A percentile compares a stretch with the other conserved stretches of the same genome.
Conservation (phyloP, 345 rosid species). For the Eucalyptus tenuipes region DNA sequence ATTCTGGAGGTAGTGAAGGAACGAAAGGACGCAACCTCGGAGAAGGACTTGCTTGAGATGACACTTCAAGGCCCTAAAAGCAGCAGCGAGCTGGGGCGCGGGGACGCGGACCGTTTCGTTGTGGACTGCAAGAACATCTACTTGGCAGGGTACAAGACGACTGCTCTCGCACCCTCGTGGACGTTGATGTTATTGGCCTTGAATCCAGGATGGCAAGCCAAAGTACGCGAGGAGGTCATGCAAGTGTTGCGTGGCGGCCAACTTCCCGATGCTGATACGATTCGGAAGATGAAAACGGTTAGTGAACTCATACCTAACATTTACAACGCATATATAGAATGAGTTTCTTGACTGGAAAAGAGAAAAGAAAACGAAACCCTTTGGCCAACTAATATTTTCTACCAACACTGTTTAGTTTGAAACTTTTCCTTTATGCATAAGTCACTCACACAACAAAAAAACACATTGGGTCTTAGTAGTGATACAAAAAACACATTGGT, state of each 20-base stretch:
- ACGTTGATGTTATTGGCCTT: slow-evolving; percentile 13
- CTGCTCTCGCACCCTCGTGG: slow-evolving; percentile 21
- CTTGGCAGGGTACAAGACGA: slow-evolving; percentile 35
- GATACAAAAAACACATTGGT: too few relatives aligned
- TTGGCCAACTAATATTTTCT: too few relatives aligned
- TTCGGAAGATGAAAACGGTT: slow-evolving; percentile 1
- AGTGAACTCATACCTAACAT: not conserved
- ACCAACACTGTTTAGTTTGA: not conserved
- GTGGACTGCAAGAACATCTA: slow-evolving; percentile 36
- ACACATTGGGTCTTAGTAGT: not conserved
- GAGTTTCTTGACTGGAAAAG: too few relatives aligned
- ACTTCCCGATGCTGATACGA: not conserved
- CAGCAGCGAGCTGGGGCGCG: not conserved
- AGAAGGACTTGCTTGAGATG: slow-evolving; percentile 21
- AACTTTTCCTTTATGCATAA: too few relatives aligned
- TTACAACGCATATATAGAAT: too few relatives aligned
- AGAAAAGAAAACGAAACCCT: too few relatives aligned
- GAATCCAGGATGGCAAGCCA: slow-evolving; percentile 6
- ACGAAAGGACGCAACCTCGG: not conserved
- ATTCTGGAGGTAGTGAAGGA: slow-evolving; percentile 12
- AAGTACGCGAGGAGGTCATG: not conserved
- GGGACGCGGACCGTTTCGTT: slow-evolving; percentile 6
- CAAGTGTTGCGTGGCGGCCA: not conserved
- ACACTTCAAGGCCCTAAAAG: slow-evolving; percentile 3
- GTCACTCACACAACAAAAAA: too few relatives aligned